Base-by-base conservation (phyloP, 257 asterid species). In the Pogostemon cablin region DNA sequence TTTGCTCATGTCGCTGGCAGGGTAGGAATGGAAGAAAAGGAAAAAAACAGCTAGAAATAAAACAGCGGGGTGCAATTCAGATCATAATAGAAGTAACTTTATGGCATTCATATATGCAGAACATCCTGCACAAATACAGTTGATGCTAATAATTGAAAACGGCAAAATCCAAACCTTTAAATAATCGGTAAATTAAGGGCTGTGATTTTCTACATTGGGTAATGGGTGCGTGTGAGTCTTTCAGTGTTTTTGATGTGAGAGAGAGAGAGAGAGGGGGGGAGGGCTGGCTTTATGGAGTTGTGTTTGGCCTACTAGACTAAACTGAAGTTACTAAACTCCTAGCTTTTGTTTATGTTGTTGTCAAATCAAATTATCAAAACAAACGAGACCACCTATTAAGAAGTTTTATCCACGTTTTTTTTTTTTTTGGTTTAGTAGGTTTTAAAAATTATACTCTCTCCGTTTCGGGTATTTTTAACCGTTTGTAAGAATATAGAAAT, bases 1-100 rank as follows among this genome's bases (percentile, higher is more conserved):
- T 79, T 81, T 88, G 84, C 83, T 90, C 97, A 90, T 90, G 72
- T 50, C 79, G 71, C 80, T 43, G 75, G 71, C 80, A 48, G 75
- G 73, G 69, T 54, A 35, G 72, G 34, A 72, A 50, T 68, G 37
- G 49, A 67, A 44, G 64, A 48, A 57, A 37, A 50, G 10, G 9
- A 40, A 41, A 47, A 40, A 69, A 20, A 56, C 44, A 64, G 78
- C 71, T 72, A 67, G 44, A 63, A 67, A 50, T 25, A 37, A 0
- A 61, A 69, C 67, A 70, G 52, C 47, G 49, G 79, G 68, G 69
- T 65, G 64, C 72, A 46, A 67, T 72, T 75, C 76, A 79, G 83
- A 79, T 75, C 76, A 71, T 65, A 73, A 54, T 49, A 35, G 60
- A 9, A 58, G 49, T 9, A 75, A 65, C 17, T 52, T 58, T 25